Evolutionary conservation across 139 green algal species (phyloP), one percentile per base, ranked within the genome.

Genomic region (Deuterostichococcus epilithicus): DNA sequence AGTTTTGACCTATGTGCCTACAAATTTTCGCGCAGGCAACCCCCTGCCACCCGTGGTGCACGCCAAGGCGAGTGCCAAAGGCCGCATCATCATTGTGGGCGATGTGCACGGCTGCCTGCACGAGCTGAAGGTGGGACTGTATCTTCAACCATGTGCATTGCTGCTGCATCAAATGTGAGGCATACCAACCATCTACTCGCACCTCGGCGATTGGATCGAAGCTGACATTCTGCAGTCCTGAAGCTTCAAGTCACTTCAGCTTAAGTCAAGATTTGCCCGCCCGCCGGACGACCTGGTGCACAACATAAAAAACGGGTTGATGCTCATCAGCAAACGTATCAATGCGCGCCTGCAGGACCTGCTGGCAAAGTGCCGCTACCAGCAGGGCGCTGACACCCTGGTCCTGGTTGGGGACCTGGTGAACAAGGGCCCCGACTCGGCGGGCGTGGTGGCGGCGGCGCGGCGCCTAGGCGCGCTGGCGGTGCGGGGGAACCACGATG

Each of bases 401-500:
- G 67, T 89, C 23, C 33, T 77, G 20, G 82, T 85, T 8, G 84
- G 84, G 0, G 84, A 89, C 60, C 68, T 85, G 18, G 79, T 81
- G 18, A 83, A 83, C 74, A 88, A 88, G 65, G 84, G 79, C 25
- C 76, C 76, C 6, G 42, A 80, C 35, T 84, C 79, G 1, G 37
- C 44, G 4, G 25, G 80, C 65, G 81, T 86, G 63, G 68, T 88
- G 42, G 23, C 42, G 25, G 10, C 80, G 45, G 69, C 68, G 0
- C 25, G 28, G 25, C 28, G 78, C 2, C 22, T 69, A 5, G 81
- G 78, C 1, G 72, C 70, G 20, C 52, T 67, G 6, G 34, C 74
- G 2, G 84, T 89, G 45, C 74, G 84, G 0, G 84, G 84, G 10
- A 89, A 89, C 67, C 83, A 89, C 42, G 84, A 89, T 60, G 84